Base-by-base conservation (phyloP, 768 basidiomycete genomes). In the Podaxis carcinomalis region DNA sequence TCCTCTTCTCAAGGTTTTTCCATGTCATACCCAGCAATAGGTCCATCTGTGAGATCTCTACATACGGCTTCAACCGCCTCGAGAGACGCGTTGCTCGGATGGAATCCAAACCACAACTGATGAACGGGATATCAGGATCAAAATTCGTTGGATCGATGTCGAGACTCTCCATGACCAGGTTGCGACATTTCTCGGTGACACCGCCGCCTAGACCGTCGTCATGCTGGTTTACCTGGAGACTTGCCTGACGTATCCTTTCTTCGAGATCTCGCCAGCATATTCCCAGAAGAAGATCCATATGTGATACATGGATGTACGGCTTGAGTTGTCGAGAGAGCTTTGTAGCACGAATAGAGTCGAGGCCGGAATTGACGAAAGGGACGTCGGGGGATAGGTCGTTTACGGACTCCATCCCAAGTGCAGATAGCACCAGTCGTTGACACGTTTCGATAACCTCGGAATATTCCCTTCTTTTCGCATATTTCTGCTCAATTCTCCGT, bases 81-180 rank as follows among this genome's bases (percentile, higher is more conserved):
- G 77, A 72, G 16, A 77, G 63, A 19, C 71, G 68, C 5, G 72
- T 73, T 10, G 78, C 77, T 7, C 73, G 68, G 3, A 78, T 69
- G 0, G 78, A 79, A 64, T 79, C 78, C n/a, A 78, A 66, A 4
- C 78, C 79, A 46, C 79, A 80, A 3, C 72, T 68, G 0, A 74
- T 77, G 53, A 80, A 67, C 1, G 79, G 78, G 5, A 77, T 73
- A 16, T 77, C 70, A 0, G 65, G 60, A 9, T 70, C 69, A 46
- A 80, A 73, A 37, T 77, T 77, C 21, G 72, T 68, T n/a, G 58
- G 56, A 1, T 72, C 60, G 21, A 79, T 63, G 50, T 73, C 74
- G 11, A 77, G 64, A 37, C 40, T 47, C 25, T 32, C 25, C 13
- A 46, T 14, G 6, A 46, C 42, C 42, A 56, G 32, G 6, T 53